These are phyloP conservation scores for Magnusiomyces ingens DNA, from an alignment of 1,139 yeast genomes.

Conservation along the genomic window DNA sequence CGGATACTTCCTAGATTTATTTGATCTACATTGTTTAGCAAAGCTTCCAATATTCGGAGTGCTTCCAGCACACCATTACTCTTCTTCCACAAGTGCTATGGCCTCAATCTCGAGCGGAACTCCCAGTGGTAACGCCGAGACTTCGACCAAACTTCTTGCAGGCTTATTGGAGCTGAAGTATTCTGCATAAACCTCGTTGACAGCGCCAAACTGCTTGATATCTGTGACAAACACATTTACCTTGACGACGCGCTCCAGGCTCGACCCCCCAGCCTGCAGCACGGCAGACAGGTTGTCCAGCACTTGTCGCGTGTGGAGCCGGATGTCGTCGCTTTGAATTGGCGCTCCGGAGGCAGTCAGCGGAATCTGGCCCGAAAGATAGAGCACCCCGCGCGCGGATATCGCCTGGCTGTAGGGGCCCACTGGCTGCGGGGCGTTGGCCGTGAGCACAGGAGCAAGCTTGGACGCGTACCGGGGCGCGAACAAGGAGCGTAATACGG, in stretches of 20 bases:
- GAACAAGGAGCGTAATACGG: no score
- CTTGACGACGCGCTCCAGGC: constrained; percentile 75
- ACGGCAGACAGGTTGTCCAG: constrained; percentile 70
- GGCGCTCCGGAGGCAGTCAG: constrained; percentile 70
- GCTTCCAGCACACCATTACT: no score
- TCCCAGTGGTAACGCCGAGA: constrained; percentile 76
- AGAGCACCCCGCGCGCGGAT: constrained; percentile 71
- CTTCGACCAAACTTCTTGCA: constrained; percentile 95
- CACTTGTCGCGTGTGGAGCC: constrained; percentile 80
- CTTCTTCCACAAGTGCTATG: constrained; percentile 46
- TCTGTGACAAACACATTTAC: constrained; percentile 84
- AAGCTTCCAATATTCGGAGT: no score
- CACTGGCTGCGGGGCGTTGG: constrained; percentile 89
- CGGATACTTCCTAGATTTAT: no score
- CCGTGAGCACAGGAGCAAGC: constrained; percentile 36
- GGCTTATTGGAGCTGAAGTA: constrained; percentile 81
- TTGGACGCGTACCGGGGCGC: no score
- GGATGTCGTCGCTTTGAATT: constrained; percentile 57
- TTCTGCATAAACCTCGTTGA: constrained; percentile 76
- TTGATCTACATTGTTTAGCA: no score
- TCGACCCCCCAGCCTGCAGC: constrained; percentile 75
- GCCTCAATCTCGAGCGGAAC: constrained; percentile 67
- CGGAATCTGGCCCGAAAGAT: constrained; percentile 95
- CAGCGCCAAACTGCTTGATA: constrained; percentile 72
- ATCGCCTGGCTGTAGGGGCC: constrained; percentile 93